Base-by-base conservation (phyloP, 768 basidiomycete species). In the Tricholoma terreum region DNA sequence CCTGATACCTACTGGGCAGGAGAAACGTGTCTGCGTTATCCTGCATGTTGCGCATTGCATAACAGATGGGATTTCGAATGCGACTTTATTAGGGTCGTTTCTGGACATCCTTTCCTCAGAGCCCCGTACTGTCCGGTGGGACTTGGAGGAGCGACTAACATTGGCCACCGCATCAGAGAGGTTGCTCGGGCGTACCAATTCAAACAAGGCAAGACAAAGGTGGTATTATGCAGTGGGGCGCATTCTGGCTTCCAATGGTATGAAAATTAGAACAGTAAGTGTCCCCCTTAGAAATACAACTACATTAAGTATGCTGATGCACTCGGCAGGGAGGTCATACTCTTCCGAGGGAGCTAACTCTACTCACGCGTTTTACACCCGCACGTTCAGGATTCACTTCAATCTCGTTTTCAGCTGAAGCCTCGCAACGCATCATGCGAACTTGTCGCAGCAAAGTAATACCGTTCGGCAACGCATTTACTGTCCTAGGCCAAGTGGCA, bases 251-350 rank as follows among this genome's bases (percentile, higher is more conserved):
- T 55, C 65, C 2, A 65, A 71, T 40, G 73, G 74, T 27, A 56
- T 64, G 34, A 62, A 63, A 3, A 79, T 69, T 48, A 61, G 70
- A 15, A 69, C 65, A 62, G 84, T 82, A 58, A 7, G 7, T 48
- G 69, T 63, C 2, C 15, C 2, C 31, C 27, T 43, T 19, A 50
- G 30, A 33, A 48, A 50, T 31, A 50, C 33, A 24, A 34, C 10
- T 17, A 58, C 14, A 36, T n/a, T n/a, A n/a, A n/a, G n/a, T 5
- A 34, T 52, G 31, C 17, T 51, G 7, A 17, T 38, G 48, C 6
- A 63, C n/a, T 7, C 19, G 15, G 6, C 34, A 85, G 84, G 84
- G 84, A 3, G 84, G 84, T 2, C 84, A 85, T 49, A 80, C 80
- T 0, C 70, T 85, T 8, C 83, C 84, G 2, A 72, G 79, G 46